A percentile compares a stretch with the other conserved stretches of the same genome.
Conservation (phyloP, 2,329 filamentous ascomycete genomes). For the Sporothrix luriei region DNA sequence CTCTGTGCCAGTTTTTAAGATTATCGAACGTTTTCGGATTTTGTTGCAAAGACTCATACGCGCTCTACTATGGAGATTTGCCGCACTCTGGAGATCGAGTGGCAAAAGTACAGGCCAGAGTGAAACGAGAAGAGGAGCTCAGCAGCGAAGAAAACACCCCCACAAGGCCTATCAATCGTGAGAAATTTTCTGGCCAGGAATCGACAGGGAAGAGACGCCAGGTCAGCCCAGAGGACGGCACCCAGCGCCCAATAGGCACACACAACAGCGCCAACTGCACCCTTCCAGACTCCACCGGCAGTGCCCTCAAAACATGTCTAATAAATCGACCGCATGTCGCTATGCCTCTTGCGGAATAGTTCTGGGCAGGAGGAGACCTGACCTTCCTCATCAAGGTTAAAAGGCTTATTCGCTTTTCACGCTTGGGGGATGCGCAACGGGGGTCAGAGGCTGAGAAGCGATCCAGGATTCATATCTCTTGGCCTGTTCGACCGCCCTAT, state of each 20-base stretch:
- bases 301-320: constrained; percentile 9
- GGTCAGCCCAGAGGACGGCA: constrained; percentile 21
- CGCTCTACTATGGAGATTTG: neutral
- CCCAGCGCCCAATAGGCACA: constrained; percentile 12
- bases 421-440: constrained; percentile 23
- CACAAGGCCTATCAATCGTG: constrained; percentile 15
- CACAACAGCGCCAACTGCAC: constrained; percentile 6
- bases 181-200: constrained; percentile 11
- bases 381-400: constrained; percentile 31
- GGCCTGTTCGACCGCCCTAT: constrained; percentile 1
- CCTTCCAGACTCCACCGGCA: constrained; percentile 13
- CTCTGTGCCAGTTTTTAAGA: neutral
- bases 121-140: neutral
- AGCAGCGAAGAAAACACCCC: neutral
- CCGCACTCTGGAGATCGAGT: neutral
- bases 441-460: neutral
- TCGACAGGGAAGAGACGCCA: constrained; percentile 20
- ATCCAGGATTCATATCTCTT: neutral
- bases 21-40: constrained; percentile 3
- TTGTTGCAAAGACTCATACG: neutral
- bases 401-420: constrained; percentile 15
- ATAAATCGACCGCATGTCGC: constrained; percentile 28
- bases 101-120: constrained; percentile 17
- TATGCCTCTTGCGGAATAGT: constrained; percentile 22
- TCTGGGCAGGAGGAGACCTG: constrained; percentile 1